A percentile compares a stretch with the other conserved stretches of the same genome.
Evolutionary conservation across 2,329 filamentous ascomycete species (phyloP).

Genomic region (Aureobasidium sp.): DNA sequence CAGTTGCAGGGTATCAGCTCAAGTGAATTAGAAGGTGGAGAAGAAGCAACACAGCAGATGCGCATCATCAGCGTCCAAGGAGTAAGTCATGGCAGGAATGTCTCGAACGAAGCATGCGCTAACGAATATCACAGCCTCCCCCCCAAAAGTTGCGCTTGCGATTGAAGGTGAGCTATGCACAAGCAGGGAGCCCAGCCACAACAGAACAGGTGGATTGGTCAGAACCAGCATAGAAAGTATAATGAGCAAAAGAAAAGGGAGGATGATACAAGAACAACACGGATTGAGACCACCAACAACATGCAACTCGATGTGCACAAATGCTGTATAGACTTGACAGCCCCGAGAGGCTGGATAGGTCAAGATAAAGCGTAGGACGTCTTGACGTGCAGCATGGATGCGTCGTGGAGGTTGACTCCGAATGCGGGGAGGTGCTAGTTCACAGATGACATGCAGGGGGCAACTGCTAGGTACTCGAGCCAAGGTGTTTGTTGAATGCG

Average conservation of each 20-base stretch:
- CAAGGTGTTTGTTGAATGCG: not conserved
- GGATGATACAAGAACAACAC: not conserved
- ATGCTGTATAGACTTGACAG: not conserved
- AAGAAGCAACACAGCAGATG: conserved; percentile 86
- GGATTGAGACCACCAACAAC: not conserved
- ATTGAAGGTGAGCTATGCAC: conserved; percentile 73
- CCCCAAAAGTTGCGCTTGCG: conserved; percentile 65
- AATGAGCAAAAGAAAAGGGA: not conserved
- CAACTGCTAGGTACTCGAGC: not conserved
- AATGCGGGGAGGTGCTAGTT: not conserved
- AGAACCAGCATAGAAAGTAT: conserved; percentile 49
- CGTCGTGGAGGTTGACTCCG: not conserved
- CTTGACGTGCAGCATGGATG: not conserved
- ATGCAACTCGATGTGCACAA: not conserved
- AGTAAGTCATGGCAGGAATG: conserved; percentile 53
- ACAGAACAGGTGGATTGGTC: conserved; percentile 97
- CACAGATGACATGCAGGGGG: not conserved
- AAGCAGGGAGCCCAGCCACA: conserved; percentile 60
- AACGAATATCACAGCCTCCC: conserved; percentile 49
- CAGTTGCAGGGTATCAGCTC: conserved; percentile 86
- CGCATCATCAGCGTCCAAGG: conserved; percentile 76
- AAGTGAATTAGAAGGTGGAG: conserved; percentile 63
- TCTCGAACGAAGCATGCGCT: not conserved
- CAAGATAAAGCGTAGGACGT: not conserved
- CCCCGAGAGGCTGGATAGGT: not conserved